Evolutionary conservation across 2,329 filamentous ascomycete genomes (phyloP), one percentile per base, ranked within the genome.

Genomic region (Talaromyces atroroseus): DNA sequence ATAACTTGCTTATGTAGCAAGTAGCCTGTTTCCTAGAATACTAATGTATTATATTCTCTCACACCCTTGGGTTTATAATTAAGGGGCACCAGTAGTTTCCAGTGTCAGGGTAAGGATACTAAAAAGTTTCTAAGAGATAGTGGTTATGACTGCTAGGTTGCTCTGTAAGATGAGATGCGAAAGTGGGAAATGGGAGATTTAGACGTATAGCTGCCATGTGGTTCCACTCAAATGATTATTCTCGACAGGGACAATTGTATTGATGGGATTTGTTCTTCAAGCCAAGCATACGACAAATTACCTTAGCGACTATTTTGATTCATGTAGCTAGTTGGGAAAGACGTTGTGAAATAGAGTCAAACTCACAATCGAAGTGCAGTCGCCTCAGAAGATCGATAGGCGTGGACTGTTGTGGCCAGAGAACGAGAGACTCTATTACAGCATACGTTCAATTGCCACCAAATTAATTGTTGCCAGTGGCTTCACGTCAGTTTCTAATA

Each of bases 231-330:
- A 49, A n/a, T 54, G 21, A 2, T 44, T 44, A 54, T 54, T 49
- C n/a, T 54, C 12, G 52, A 54, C 46, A 49, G 52, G 36, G 52
- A 54, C 36, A 54, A 54, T 11, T 49, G 52, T 21, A 44, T 54
- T 24, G 52, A 46, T 23, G 52, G 52, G 7, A 54, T 46, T 16
- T 54, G 52, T 54, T 54, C 36, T 54, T 54, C 45, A 54, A 54
- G 52, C 52, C 24, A 54, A 49, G 36, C 52, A 54, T 44, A 54
- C 52, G 24, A 54, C 52, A 44, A 49, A 54, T 18, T 54, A 54
- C 12, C 52, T 54, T 12, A 54, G 49, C 36, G n/a, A 54, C 52
- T 54, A 54, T 44, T 45, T 54, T 21, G 52, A 54, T 34, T 42
- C 46, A n/a, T 46, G 49, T 54, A 42, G 23, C 23, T 54, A 54